phyloP scores from a whole-genome alignment of 1,139 yeast species.

The Saccharomycopsis hybrid region DNA sequence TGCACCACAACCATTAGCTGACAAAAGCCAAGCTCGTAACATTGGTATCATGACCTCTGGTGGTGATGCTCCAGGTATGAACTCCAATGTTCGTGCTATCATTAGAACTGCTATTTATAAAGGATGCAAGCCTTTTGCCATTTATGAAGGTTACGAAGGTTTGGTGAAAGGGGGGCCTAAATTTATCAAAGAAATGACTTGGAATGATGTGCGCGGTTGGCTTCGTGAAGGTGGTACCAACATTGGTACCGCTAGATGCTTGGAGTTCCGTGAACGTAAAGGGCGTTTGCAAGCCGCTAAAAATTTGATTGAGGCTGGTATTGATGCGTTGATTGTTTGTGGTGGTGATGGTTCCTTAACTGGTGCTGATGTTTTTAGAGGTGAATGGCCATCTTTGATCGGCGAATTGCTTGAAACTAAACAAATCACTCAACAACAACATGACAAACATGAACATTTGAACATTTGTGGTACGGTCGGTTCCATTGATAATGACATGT shows the following conservation, averaged over 20 bases:
- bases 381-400: conserved; percentile 88
- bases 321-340: conserved; percentile 93
- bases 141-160: conserved; percentile 94
- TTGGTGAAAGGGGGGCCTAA: conserved; percentile 74
- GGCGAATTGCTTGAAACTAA: conserved; percentile 55
- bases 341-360: conserved; percentile 99
- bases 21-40: conserved; percentile 29
- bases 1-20: neutral
- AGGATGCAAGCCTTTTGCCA: conserved; percentile 93
- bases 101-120: conserved; percentile 82
- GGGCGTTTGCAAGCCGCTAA: conserved; percentile 82
- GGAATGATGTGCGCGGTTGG: conserved; percentile 95
- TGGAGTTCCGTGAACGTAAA: conserved; percentile 71
- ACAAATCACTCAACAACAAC: conserved; percentile 50
- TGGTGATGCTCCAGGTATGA: conserved; percentile 99
- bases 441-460: conserved; percentile 57
- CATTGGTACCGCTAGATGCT: conserved; percentile 94
- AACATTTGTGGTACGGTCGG: conserved; percentile 95
- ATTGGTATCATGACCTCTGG: conserved; percentile 98
- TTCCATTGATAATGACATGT: conserved; percentile 96
- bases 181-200: conserved; percentile 66
- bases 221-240: conserved; percentile 88
- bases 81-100: conserved; percentile 89
- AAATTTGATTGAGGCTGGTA: conserved; percentile 80
- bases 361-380: conserved; percentile 91